These are phyloP conservation scores for Apiospora marii DNA, from an alignment of 2,329 filamentous ascomycete genomes.

Conservation along the genomic window DNA sequence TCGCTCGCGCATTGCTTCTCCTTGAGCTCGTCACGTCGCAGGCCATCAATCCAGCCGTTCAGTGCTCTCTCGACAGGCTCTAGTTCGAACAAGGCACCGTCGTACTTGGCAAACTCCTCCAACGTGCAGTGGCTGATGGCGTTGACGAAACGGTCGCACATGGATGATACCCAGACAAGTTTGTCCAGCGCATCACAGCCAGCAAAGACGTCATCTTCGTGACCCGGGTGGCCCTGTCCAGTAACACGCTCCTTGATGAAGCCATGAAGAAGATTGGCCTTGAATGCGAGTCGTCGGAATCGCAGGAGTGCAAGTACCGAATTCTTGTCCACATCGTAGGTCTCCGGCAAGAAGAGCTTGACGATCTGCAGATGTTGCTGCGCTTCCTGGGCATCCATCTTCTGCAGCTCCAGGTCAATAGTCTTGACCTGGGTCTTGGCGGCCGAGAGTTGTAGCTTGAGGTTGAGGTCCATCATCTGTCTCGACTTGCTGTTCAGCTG, in stretches of 20 bases:
- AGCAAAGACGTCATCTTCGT: conserved; percentile 80
- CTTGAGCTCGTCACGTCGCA: conserved; percentile 86
- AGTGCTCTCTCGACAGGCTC: conserved; percentile 90
- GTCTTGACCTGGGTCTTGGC: conserved; percentile 93
- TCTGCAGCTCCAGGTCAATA: conserved; percentile 87
- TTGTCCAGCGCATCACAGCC: conserved; percentile 86
- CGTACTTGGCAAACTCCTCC: conserved; percentile 80
- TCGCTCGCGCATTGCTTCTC: conserved; percentile 83
- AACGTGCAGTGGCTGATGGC: conserved; percentile 81
- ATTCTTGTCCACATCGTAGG: conserved; percentile 80
- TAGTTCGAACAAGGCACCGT: conserved; percentile 83
- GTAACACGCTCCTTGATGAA: conserved; percentile 83
- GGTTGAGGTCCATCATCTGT: conserved; percentile 95
- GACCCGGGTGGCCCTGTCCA: conserved; percentile 69
- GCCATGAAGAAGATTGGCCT: conserved; percentile 78
- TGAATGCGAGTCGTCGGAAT: conserved; percentile 89
- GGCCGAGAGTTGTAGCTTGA: conserved; percentile 90
- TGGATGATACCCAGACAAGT: conserved; percentile 81
- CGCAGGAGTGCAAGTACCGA: conserved; percentile 88
- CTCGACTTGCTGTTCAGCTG: conserved; percentile 88
- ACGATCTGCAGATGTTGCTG: conserved; percentile 88
- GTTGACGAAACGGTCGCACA: conserved; percentile 85
- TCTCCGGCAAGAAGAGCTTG: conserved; percentile 87
- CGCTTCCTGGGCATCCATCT: conserved; percentile 88
- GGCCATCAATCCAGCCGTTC: conserved; percentile 85